Percentiles rank a stretch among this genome's conserved stretches.
phyloP scores from a whole-genome alignment of 2,329 filamentous ascomycete genomes.

The Colletotrichum truncatum region DNA sequence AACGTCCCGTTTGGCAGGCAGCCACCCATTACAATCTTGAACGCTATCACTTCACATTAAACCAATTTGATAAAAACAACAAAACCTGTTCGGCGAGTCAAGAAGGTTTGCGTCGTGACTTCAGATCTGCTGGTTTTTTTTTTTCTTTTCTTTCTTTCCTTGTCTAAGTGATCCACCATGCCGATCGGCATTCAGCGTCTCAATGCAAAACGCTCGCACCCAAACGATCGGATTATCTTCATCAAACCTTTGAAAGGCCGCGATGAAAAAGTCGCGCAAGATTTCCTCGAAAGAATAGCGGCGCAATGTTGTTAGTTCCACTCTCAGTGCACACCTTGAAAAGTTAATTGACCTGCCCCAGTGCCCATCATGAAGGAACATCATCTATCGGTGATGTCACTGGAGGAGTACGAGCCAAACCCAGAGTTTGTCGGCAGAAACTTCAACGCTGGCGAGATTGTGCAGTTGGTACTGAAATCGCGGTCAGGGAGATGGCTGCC shows the following conservation, averaged over 20 bases:
- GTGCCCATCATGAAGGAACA: constrained; percentile 76
- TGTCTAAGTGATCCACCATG: constrained; percentile 63
- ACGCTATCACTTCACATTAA: not conserved
- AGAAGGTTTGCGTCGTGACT: too few species aligned
- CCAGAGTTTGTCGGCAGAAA: constrained; percentile 87
- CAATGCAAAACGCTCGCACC: constrained; percentile 78
- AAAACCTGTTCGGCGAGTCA: too few species aligned
- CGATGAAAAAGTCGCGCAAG: constrained; percentile 69
- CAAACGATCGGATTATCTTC: constrained; percentile 83
- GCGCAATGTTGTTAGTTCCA: constrained; percentile 74
- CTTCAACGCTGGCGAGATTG: constrained; percentile 88
- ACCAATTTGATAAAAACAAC: not conserved
- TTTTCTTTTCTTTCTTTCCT: not conserved
- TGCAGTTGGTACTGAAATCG: constrained; percentile 84
- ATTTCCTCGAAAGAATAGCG: constrained; percentile 80
- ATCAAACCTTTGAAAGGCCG: constrained; percentile 80
- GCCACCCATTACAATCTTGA: not conserved
- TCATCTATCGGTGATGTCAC: constrained; percentile 70
- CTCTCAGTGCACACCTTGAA: too few species aligned
- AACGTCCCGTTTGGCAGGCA: not conserved
- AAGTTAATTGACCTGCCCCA: constrained; percentile 35
- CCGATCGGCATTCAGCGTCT: constrained; percentile 81
- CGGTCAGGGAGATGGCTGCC: constrained; percentile 77
- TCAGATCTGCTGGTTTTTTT: too few species aligned
- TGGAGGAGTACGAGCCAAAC: constrained; percentile 87